A percentile compares a stretch with the other conserved stretches of the same genome.
phyloP scores from a whole-genome alignment of 2,329 filamentous ascomycete genomes.

The Rachicladosporium sp. region DNA sequence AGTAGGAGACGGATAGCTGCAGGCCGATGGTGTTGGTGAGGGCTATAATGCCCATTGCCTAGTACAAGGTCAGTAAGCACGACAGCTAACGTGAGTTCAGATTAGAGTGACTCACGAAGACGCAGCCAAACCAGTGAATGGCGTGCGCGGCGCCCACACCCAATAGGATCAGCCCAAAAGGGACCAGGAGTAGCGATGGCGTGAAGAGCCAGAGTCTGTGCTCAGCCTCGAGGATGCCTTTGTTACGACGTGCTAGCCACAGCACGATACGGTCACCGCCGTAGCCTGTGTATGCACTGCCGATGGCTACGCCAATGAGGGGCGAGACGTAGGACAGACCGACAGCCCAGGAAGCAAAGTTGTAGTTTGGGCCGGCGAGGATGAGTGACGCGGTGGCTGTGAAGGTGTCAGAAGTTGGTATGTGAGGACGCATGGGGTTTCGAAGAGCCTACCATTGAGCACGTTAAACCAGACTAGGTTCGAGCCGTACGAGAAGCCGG shows the following conservation, averaged over 20 bases:
- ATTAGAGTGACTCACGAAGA: constrained; percentile 11
- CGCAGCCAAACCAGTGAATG: constrained; percentile 38
- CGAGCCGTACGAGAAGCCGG: constrained; percentile 5
- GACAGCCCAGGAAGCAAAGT: constrained; percentile 21
- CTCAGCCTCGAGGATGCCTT: constrained; percentile 29
- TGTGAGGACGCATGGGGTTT: constrained; percentile 9
- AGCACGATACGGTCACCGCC: constrained; percentile 22
- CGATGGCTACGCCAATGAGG: constrained; percentile 26
- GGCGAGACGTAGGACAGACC: constrained; percentile 44
- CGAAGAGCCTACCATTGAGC: constrained; percentile 9
- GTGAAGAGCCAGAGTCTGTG: constrained; percentile 30
- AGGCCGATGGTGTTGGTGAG: constrained; percentile 30
- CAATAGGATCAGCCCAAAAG: constrained; percentile 31
- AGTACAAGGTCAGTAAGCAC: too few relatives aligned
- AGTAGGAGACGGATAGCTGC: constrained; percentile 31
- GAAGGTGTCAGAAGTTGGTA: constrained; percentile 12
- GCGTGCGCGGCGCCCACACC: constrained; percentile 37
- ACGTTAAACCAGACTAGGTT: constrained; percentile 9
- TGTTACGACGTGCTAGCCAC: constrained; percentile 25
- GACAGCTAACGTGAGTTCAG: too few relatives aligned
- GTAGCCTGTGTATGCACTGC: constrained; percentile 20
- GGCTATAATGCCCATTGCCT: constrained; percentile 34
- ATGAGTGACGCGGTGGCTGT: constrained; percentile 28
- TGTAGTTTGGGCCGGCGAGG: constrained; percentile 23
- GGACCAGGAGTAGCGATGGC: constrained; percentile 30